Percentiles rank a stretch among this genome's conserved stretches.
phyloP scores from a whole-genome alignment of 192 early-diverging fungal species.

The Podila epigama region DNA sequence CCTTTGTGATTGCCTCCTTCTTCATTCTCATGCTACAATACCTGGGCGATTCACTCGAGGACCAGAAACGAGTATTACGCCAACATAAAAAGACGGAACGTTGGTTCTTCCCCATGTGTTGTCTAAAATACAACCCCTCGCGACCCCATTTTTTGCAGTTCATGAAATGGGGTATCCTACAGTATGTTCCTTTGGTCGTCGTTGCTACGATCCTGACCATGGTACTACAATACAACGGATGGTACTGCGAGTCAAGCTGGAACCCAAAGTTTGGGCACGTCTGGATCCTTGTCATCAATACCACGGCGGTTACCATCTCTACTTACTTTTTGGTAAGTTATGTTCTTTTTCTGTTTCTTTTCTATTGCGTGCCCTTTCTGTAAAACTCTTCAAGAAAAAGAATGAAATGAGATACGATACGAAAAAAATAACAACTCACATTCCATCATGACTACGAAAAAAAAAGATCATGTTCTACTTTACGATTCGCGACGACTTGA shows the following conservation, averaged over 20 bases:
- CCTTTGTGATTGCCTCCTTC: slow-evolving; percentile 76
- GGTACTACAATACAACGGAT: slow-evolving; percentile 59
- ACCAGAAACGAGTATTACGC: slow-evolving; percentile 53
- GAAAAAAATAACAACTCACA: too few species aligned
- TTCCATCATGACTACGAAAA: too few species aligned
- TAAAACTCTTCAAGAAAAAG: not conserved
- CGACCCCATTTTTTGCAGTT: slow-evolving; percentile 60
- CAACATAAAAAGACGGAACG: slow-evolving; percentile 57
- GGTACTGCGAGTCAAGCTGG: slow-evolving; percentile 73
- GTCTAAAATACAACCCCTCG: slow-evolving; percentile 66
- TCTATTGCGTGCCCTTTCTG: not conserved
- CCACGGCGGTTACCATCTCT: slow-evolving; percentile 64
- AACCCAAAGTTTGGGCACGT: slow-evolving; percentile 72
- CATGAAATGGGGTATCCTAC: slow-evolving; percentile 74
- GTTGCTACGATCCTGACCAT: slow-evolving; percentile 66
- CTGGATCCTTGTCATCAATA: slow-evolving; percentile 66
- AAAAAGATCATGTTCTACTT: slow-evolving; percentile 49
- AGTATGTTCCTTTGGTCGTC: slow-evolving; percentile 73
- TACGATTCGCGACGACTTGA: slow-evolving; percentile 35
- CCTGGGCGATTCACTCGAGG: slow-evolving; percentile 58
- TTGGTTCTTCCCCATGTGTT: slow-evolving; percentile 72
- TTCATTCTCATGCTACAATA: slow-evolving; percentile 75
- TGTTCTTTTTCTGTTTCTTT: not conserved
- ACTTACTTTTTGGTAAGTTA: slow-evolving; percentile 70
- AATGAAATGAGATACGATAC: too few species aligned